These are phyloP conservation scores for Paspalum vaginatum DNA, from an alignment of 176 grass and related monocot genomes.

Conservation along the genomic window DNA sequence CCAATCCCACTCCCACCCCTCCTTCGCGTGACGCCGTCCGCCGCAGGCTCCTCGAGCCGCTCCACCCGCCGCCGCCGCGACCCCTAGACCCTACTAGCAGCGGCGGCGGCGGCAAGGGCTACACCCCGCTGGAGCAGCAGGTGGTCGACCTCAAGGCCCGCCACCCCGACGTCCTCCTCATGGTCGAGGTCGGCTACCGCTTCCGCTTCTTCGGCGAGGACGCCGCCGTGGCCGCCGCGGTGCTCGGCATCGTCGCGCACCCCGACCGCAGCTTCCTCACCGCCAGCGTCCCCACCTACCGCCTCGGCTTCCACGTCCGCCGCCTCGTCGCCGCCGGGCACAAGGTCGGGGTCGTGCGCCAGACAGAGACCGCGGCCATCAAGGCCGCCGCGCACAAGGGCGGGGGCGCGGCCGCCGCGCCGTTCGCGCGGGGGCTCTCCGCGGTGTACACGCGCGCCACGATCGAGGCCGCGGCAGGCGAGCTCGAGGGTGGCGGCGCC, in stretches of 20 bases:
- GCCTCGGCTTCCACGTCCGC: constrained; percentile 83
- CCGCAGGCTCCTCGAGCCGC: constrained; percentile 61
- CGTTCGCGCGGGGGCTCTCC: constrained; percentile 64
- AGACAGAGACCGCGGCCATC: constrained; percentile 91
- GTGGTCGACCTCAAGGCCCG: constrained; percentile 71
- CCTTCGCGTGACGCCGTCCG: constrained; percentile 50
- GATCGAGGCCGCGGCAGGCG: constrained; percentile 80
- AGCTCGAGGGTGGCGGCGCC: constrained; percentile 49
- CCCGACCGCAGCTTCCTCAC: constrained; percentile 84
- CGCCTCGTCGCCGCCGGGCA: constrained; percentile 73
- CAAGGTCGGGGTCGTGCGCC: constrained; percentile 92
- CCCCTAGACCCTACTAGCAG: constrained; percentile 26
- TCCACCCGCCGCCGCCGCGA: background rate
- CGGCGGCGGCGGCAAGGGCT: constrained; percentile 23
- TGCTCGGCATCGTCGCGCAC: constrained; percentile 85
- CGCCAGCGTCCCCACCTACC: constrained; percentile 80
- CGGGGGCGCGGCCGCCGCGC: constrained; percentile 42
- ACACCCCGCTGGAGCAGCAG: constrained; percentile 89
- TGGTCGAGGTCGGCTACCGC: constrained; percentile 90
- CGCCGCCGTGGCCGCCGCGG: constrained; percentile 71
- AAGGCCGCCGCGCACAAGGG: constrained; percentile 70
- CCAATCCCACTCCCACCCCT: constrained; percentile 30
- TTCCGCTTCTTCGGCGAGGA: constrained; percentile 93
- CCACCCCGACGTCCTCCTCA: constrained; percentile 76
- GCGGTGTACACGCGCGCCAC: constrained; percentile 89